Percentiles rank a stretch among this genome's conserved stretches.
Evolutionary conservation across 768 basidiomycete genomes (phyloP).

Genomic region (Trametes sanguinea): DNA sequence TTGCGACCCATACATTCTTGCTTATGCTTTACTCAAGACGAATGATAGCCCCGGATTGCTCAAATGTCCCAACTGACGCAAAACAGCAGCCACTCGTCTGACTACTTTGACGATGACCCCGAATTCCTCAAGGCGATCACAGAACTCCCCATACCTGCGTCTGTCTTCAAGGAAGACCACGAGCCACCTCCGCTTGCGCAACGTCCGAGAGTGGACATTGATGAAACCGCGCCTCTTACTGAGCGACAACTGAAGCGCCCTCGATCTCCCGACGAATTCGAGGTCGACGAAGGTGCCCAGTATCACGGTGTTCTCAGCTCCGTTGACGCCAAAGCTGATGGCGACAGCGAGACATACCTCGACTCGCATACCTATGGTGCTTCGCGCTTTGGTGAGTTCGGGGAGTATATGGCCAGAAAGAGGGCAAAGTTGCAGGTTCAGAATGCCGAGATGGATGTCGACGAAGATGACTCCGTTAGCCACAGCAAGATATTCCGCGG

Average conservation of each 20-base stretch:
- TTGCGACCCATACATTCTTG: neutral
- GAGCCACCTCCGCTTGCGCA: constrained; percentile 14
- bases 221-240: constrained; percentile 38
- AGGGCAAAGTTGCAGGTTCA: constrained; percentile 88
- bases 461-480: constrained; percentile 24
- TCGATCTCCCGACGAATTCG: constrained; percentile 37
- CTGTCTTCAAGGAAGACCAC: neutral
- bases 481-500: constrained; percentile 67
- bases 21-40: neutral
- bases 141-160: constrained; percentile 38
- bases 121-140: constrained; percentile 53
- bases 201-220: constrained; percentile 31
- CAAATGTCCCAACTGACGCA: constrained; percentile 13
- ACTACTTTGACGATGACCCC: constrained; percentile 59
- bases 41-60: too few relatives aligned
- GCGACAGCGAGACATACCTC: constrained; percentile 19
- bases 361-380: constrained; percentile 62
- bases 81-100: constrained; percentile 43
- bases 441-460: constrained; percentile 47
- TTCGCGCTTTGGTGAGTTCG: constrained; percentile 78
- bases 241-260: constrained; percentile 47
- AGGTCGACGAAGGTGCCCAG: constrained; percentile 28
- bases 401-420: constrained; percentile 90
- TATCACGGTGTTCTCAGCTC: constrained; percentile 17
- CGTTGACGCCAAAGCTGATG: constrained; percentile 14